Evolutionary conservation across 2,329 filamentous ascomycete genomes (phyloP).

Genomic region (Clarireedia hainanense): DNA sequence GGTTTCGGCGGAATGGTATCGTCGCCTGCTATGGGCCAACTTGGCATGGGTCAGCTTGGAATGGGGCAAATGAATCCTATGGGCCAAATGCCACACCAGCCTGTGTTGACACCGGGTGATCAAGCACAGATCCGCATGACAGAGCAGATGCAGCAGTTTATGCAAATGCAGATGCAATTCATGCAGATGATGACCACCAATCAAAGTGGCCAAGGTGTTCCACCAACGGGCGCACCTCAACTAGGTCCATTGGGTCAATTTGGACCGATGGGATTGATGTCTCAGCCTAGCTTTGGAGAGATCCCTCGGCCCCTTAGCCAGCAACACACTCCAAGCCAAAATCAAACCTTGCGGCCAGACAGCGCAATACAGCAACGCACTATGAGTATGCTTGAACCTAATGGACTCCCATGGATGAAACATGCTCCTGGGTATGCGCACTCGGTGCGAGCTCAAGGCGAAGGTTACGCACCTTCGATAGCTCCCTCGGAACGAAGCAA

Average conservation of each 20-base stretch:
- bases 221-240: conserved; percentile 12
- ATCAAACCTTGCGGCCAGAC: conserved; percentile 16
- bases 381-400: conserved; percentile 75
- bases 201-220: conserved; percentile 7
- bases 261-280: conserved; percentile 16
- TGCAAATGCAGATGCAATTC: conserved; percentile 93
- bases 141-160: conserved; percentile 78
- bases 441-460: conserved; percentile 40
- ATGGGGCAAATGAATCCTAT: conserved; percentile 28
- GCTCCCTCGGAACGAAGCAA: conserved; percentile 95
- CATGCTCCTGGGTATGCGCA: conserved; percentile 33
- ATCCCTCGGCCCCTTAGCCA: conserved; percentile 19
- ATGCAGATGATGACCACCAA: conserved; percentile 68
- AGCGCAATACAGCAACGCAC: conserved; percentile 41
- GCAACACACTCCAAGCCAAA: neutral
- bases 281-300: conserved; percentile 19
- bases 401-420: conserved; percentile 45
- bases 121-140: conserved; percentile 74
- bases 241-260: conserved; percentile 6
- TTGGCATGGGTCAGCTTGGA: conserved; percentile 19
- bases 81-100: conserved; percentile 18
- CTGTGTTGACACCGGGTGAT: conserved; percentile 47
- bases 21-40: neutral
- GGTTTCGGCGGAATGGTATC: conserved; percentile 26
- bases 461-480: conserved; percentile 78